Evolutionary conservation across 768 basidiomycete genomes (phyloP), one percentile per base, ranked within the genome.

Genomic region (Auriscalpium orientale): DNA sequence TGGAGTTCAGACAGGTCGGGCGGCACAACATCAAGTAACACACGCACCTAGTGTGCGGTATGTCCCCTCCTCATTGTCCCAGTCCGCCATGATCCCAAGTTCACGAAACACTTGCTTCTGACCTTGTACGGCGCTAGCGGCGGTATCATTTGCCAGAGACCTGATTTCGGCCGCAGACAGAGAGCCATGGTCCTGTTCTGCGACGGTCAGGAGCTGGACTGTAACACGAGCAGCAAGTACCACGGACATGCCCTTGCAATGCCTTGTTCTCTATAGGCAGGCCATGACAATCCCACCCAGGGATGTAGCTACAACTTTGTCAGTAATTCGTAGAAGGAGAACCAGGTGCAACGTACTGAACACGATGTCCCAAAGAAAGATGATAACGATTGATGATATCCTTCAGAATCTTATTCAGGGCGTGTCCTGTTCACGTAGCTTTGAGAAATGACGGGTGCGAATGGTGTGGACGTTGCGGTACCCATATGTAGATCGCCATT

Each of bases 231-330:
- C 2, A 28, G 28, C 28, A 28, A 28, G 28, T 28, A 28, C 28
- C 28, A 28, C 28, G 28, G 7, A 28, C 28, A 28, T 28, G 28
- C 7, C 28, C 28, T 28, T 87, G 76, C 37, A 99, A 72, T 0
- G 94, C 90, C 65, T 97, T 98, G 62, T 92, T 91, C 68, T 98
- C 95, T 58, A 98, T 98, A 0, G 95, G 95, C 12, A 98, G 81
- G 7, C 95, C 95, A 68, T 99, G 95, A 64, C 95, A 98, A 65
- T 99, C 95, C 92, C 93, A 99, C 10, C 95, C 95, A 37, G 95
- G 95, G 13, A 89, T 70, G 71, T 95, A 98, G 28, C 28, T 28
- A 28, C 28, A 28, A 65, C 95, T 98, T 56, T 51, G 54, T 60
- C 55, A 7, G 44, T 13, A 7, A 5, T 28, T 28, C 28, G 28